These are phyloP conservation scores for Fonsecaea nubica DNA, from an alignment of 2,329 filamentous ascomycete species.

Conservation along the genomic window DNA sequence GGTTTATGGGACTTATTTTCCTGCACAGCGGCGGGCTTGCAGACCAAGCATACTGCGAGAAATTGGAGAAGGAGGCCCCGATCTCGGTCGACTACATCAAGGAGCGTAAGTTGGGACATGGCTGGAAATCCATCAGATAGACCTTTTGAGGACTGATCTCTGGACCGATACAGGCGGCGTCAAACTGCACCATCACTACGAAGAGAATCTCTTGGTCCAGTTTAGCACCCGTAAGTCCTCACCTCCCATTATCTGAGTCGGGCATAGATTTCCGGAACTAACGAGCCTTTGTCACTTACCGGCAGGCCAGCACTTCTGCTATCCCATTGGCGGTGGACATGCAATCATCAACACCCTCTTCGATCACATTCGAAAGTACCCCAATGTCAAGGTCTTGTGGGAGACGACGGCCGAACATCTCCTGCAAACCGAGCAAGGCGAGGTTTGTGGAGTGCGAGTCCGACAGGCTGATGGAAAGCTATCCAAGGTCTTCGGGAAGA, in stretches of 20 bases:
- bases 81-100: conserved; percentile 48
- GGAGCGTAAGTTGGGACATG: conserved; percentile 33
- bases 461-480: conserved; percentile 47
- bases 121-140: no score
- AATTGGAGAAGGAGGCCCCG: conserved; percentile 47
- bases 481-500: conserved; percentile 25
- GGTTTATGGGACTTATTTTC: no score
- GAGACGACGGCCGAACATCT: conserved; percentile 49
- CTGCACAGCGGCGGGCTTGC: conserved; percentile 42
- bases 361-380: conserved; percentile 46
- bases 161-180: no score
- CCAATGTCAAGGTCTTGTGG: conserved; percentile 47
- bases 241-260: no score
- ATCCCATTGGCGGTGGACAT: conserved; percentile 44
- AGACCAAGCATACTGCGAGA: conserved; percentile 50
- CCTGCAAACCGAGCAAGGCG: conserved; percentile 45
- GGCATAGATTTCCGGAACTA: no score
- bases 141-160: no score
- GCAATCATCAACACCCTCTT: conserved; percentile 49
- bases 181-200: conserved; percentile 32
- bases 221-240: conserved; percentile 42
- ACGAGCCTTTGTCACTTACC: no score
- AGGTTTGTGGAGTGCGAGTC: conserved; percentile 48
- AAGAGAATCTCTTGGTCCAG: conserved; percentile 50
- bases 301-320: conserved; percentile 25